Percentiles rank a stretch among this genome's conserved stretches.
These are phyloP conservation scores for Leptodermis oblonga DNA, from an alignment of 257 asterid genomes.

Conservation along the genomic window DNA sequence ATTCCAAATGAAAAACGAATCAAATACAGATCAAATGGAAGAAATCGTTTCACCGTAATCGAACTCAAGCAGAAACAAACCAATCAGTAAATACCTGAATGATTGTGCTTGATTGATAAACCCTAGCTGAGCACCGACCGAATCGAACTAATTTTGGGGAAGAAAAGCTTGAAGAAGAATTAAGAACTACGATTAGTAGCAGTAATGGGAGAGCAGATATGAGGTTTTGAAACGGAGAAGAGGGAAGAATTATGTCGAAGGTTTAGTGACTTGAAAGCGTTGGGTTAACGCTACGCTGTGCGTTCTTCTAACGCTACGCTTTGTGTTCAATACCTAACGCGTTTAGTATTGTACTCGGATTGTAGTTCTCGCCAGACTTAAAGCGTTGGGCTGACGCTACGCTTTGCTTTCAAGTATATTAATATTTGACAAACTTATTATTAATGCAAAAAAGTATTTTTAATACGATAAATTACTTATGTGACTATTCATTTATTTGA, in stretches of 20 bases:
- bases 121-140: conserved; percentile 10
- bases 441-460: too few species aligned
- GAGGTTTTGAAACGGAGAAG: conserved; percentile 1
- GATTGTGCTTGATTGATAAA: neutral
- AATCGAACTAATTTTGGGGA: neutral
- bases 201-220: neutral
- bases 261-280: neutral
- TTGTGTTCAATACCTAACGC: too few species aligned
- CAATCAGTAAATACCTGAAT: neutral
- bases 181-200: neutral
- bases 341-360: too few species aligned
- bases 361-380: too few species aligned
- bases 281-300: neutral
- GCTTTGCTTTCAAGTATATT: too few species aligned
- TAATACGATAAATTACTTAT: too few species aligned
- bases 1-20: neutral
- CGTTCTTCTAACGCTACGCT: conserved; percentile 2
- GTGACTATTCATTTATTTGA: too few species aligned
- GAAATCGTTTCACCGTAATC: neutral
- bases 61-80: neutral
- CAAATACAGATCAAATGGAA: neutral
- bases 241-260: neutral
- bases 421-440: too few species aligned
- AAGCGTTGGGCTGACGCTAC: conserved; percentile 4
- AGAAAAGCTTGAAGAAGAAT: neutral